A percentile compares a stretch with the other conserved stretches of the same genome.
phyloP scores from a whole-genome alignment of 345 rosid species.

The Bruguiera gymnorhiza region DNA sequence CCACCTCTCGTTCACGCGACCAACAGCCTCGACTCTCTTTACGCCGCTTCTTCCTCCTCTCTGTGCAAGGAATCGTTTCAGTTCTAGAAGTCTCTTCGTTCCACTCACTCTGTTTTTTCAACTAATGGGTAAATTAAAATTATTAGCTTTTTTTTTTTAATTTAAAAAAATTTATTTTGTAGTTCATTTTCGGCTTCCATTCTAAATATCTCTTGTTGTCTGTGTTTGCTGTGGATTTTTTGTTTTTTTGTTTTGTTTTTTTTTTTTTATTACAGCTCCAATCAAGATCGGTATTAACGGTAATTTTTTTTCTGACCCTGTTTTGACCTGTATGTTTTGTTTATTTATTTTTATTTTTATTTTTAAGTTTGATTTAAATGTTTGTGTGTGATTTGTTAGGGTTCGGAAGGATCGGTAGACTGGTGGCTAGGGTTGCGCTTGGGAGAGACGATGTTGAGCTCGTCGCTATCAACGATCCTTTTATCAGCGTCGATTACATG shows the following conservation, averaged over 20 bases:
- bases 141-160: neutral
- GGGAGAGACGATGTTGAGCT: slow-evolving; percentile 82
- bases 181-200: slow-evolving; percentile 3
- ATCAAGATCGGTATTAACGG: slow-evolving; percentile 89
- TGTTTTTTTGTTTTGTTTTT: no score
- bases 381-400: slow-evolving; percentile 30
- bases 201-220: neutral
- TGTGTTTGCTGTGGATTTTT: neutral
- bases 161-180: neutral
- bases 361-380: neutral
- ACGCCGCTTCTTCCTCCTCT: no score
- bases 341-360: no score
- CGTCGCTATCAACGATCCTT: slow-evolving; percentile 79
- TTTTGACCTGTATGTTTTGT: no score
- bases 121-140: no score
- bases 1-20: no score
- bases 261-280: slow-evolving; percentile 33
- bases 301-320: slow-evolving; percentile 14
- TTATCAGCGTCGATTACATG: slow-evolving; percentile 75
- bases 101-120: no score
- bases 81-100: no score
- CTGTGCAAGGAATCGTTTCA: no score
- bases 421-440: slow-evolving; percentile 75
- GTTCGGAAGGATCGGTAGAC: slow-evolving; percentile 85
- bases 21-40: no score